Evolutionary conservation across 495 filamentous ascomycete species (phyloP), one percentile per base, ranked within the genome.

Genomic region (Pyrenula massariospora): DNA sequence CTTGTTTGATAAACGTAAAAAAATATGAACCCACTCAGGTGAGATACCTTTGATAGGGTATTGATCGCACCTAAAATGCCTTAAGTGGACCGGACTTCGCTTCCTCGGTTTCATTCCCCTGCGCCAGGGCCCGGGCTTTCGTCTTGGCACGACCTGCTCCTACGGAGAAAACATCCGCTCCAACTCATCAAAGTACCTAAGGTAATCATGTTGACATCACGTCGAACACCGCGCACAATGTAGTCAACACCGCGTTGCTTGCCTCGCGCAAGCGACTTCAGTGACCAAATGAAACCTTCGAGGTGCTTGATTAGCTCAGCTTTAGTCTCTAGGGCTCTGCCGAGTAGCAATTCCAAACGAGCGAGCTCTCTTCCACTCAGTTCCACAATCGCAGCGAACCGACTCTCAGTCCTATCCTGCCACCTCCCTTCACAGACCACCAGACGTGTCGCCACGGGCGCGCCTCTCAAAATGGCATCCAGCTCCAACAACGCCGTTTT

Each of bases 401-500:
- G 31, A 8, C 31, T 42, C 15, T 5, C 31, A 42, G 31, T 15
- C 15, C 31, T 15, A 42, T 42, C 31, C 31, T 42, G 8, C 15
- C 31, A 42, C 15, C 31, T 42, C 15, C 31, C 5, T 8, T 42
- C 31, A 15, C 31, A 42, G 31, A 15, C 8, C 15, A 15, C 8
- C 15, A 42, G 31, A 42, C 31, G 31, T 5, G 15, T 42, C 15
- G 15, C 15, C 15, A 8, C 31, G 31, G 15, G 31, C 53, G 23
- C 58, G 5, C 24, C 57, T 22, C 53, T 2, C n/a, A 66, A 52
- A 10, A 64, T 65, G 62, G 50, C 50, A 8, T 59, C 62, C 5
- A n/a, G n/a, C n/a, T 42, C 31, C 31, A 80, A 74, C 60, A 83
- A 83, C 62, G 58, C 66, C 24, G 68, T 74, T 49, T 73, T 82